Evolutionary conservation across 2,329 filamentous ascomycete genomes (phyloP).

Genomic region (Fonsecaea pedrosoi): DNA sequence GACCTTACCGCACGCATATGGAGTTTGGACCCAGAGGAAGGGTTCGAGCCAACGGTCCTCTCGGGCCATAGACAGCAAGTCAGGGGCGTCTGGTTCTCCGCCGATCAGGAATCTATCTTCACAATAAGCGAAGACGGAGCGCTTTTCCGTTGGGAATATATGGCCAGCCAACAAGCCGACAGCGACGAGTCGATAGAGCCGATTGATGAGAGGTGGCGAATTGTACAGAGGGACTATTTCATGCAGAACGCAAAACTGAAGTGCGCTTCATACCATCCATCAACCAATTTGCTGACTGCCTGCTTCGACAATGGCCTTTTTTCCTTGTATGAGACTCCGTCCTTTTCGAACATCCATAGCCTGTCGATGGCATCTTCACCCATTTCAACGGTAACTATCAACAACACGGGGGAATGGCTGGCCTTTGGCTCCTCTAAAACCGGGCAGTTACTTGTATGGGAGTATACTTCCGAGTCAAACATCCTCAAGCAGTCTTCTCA

Average conservation of each 20-base stretch:
- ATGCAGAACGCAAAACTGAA: conserved; percentile 88
- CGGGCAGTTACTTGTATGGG: conserved; percentile 97
- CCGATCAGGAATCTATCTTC: conserved; percentile 92
- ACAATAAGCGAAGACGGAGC: conserved; percentile 98
- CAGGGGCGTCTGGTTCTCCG: conserved; percentile 94
- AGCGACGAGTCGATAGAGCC: conserved; percentile 67
- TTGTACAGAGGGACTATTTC: conserved; percentile 90
- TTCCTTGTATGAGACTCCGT: conserved; percentile 91
- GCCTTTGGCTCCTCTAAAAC: conserved; percentile 95
- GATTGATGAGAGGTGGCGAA: conserved; percentile 80
- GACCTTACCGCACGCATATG: conserved; percentile 94
- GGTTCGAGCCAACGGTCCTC: conserved; percentile 86
- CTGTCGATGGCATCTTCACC: conserved; percentile 91
- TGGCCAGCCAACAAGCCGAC: conserved; percentile 62
- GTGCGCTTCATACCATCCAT: conserved; percentile 87
- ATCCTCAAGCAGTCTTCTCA: conserved; percentile 98
- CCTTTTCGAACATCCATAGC: conserved; percentile 94
- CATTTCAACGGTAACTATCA: conserved; percentile 93
- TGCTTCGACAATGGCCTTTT: conserved; percentile 96
- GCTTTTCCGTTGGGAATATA: conserved; percentile 91
- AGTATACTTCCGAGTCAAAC: conserved; percentile 99
- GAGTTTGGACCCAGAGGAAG: conserved; percentile 86
- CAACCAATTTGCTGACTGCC: conserved; percentile 89
- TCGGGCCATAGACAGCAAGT: conserved; percentile 90
- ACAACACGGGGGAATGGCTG: conserved; percentile 93